Evolutionary conservation across 1,284 basidiomycete genomes (phyloP).

Genomic region (Ganoderma lingzhi): DNA sequence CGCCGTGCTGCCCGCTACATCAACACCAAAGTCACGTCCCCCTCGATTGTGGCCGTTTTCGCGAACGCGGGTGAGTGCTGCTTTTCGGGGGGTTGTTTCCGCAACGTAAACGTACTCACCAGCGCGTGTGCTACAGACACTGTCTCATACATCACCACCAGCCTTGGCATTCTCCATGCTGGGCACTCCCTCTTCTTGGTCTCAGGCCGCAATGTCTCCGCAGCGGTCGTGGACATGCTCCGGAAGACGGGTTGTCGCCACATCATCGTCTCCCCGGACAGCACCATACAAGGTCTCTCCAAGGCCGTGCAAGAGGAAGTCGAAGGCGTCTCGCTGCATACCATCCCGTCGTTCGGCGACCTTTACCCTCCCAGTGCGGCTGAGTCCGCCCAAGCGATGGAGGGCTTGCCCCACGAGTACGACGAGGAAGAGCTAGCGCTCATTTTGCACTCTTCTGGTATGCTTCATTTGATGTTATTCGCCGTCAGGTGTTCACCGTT

Average conservation of each 20-base stretch:
- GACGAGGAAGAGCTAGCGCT: constrained; percentile 14
- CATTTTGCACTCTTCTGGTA: constrained; percentile 37
- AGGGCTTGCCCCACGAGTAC: constrained; percentile 17
- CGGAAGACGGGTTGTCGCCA: constrained; percentile 17
- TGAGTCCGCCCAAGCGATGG: neutral
- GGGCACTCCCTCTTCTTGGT: constrained; percentile 38
- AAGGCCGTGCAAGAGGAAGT: constrained; percentile 8
- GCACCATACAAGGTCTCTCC: constrained; percentile 12
- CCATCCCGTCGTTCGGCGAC: constrained; percentile 30
- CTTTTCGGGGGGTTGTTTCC: neutral
- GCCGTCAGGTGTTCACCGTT: neutral
- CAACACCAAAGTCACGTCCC: constrained; percentile 14
- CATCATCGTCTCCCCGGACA: constrained; percentile 22
- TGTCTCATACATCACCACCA: constrained; percentile 40
- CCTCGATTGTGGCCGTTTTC: constrained; percentile 28
- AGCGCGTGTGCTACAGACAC: constrained; percentile 35
- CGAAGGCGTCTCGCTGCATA: constrained; percentile 13
- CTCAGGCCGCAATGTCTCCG: constrained; percentile 32
- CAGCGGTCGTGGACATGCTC: constrained; percentile 35
- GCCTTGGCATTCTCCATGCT: constrained; percentile 41
- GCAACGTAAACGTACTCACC: neutral
- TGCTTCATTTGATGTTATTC: neutral
- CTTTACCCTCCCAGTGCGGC: constrained; percentile 16
- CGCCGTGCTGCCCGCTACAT: constrained; percentile 27
- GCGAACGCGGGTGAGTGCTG: constrained; percentile 27